Evolutionary conservation across 139 green algal genomes (phyloP).

Genomic region (Bryopsis sp.): DNA sequence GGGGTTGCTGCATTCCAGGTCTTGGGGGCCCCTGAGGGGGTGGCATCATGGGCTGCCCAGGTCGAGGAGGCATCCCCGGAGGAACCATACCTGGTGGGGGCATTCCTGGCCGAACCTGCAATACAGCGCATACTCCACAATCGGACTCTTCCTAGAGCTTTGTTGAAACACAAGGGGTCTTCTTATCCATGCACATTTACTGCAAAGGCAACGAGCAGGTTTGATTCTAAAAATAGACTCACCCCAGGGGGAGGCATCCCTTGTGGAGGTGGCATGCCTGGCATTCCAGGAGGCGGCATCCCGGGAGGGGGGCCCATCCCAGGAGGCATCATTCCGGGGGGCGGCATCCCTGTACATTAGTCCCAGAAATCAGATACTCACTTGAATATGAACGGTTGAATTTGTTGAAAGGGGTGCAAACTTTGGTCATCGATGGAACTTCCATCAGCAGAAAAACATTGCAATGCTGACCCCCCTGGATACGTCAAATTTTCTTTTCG

Average conservation of each 20-base stretch:
- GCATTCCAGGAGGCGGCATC: slow-evolving; percentile 51
- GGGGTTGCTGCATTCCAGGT: no score
- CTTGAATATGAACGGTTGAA: slow-evolving; percentile 6
- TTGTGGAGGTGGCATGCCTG: slow-evolving; percentile 37
- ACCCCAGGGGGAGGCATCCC: slow-evolving; percentile 5
- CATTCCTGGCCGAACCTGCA: slow-evolving; percentile 16
- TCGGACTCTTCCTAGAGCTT: no score
- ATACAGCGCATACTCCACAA: no score
- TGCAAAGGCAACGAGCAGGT: background rate
- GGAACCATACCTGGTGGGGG: background rate
- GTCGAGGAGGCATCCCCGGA: slow-evolving; percentile 8
- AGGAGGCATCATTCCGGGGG: slow-evolving; percentile 34
- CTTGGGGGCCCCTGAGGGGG: no score
- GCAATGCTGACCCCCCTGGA: background rate
- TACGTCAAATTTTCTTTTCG: no score
- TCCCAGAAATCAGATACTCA: slow-evolving; percentile 7
- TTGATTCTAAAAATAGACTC: background rate
- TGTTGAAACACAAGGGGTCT: no score
- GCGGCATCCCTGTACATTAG: slow-evolving; percentile 22
- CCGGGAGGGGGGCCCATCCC: slow-evolving; percentile 36
- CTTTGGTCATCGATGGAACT: slow-evolving; percentile 15
- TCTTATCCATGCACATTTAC: no score
- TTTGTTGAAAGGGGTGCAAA: slow-evolving; percentile 2
- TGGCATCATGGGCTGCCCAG: no score
- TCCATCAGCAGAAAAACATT: slow-evolving; percentile 8